Base-by-base conservation (phyloP, 2,329 filamentous ascomycete genomes). In the Monosporascus ibericus region DNA sequence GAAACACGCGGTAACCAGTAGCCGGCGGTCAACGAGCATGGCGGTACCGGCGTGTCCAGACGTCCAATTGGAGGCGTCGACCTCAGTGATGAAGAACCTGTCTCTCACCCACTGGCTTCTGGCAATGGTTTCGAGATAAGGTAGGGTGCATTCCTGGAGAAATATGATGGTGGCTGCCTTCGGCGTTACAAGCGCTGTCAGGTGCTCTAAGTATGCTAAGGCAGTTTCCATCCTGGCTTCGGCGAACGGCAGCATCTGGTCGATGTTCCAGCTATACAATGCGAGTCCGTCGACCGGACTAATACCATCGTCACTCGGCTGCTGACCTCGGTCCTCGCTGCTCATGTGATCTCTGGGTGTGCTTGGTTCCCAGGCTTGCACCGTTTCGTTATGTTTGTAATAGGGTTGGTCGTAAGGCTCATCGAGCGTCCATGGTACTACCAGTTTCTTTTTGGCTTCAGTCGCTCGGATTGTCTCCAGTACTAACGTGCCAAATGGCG, bases 1-100 rank as follows among this genome's bases (percentile, higher is more conserved):
- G 54, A 81, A 82, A 22, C 75, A 72, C 0, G 64, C 59, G 0
- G 64, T 55, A 49, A 82, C 67, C 5, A 65, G 61, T 5, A 82
- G 60, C 3, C 72, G 66, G n/a, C 65, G 66, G 52, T 80, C 77
- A 1, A 83, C 57, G 11, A 84, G 69, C 1, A 72, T 80, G 6
- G 69, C 72, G 0, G 80, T 84, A 5, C 80, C 80, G 55, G 82
- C 83, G 20, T 42, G 20, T 42, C 39, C 20, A 3, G 39, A 18
- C 1, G 4, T 20, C 39, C 39, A 42, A 6, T 42, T 42, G 9
- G 18, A 42, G 11, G 39, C 9, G 39, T 42, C 39, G 18, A 24
- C 9, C 0, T 42, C 39, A 6, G 39, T 42, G 18, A 42, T 14
- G 20, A 14, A 20, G 39, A 24, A 42, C 1, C 22, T 18, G 1